Percentiles rank a stretch among this genome's conserved stretches.
Evolutionary conservation across 345 rosid species (phyloP).

Genomic region (Alliaria petiolata): DNA sequence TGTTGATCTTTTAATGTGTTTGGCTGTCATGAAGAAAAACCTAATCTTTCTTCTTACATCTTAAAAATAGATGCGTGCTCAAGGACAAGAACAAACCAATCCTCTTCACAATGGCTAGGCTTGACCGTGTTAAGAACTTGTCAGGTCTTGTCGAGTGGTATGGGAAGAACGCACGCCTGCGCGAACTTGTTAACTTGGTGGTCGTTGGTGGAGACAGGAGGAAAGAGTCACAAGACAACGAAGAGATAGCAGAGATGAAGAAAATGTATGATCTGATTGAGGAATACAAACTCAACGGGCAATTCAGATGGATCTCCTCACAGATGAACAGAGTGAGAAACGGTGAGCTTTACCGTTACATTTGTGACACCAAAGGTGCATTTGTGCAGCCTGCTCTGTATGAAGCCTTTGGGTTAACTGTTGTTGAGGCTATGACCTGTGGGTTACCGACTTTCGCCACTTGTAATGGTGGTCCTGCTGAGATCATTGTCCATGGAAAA

Average conservation of each 20-base stretch:
- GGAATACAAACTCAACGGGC: slow-evolving; percentile 65
- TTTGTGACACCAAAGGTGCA: slow-evolving; percentile 79
- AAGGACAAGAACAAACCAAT: slow-evolving; percentile 74
- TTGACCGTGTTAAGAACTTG: slow-evolving; percentile 84
- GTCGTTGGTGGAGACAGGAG: slow-evolving; percentile 96
- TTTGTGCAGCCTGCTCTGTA: slow-evolving; percentile 87
- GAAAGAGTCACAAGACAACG: slow-evolving; percentile 76
- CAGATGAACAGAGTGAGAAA: slow-evolving; percentile 89
- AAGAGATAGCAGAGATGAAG: slow-evolving; percentile 90
- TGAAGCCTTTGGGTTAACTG: slow-evolving; percentile 87
- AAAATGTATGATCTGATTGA: slow-evolving; percentile 66
- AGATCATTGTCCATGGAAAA: slow-evolving; percentile 80
- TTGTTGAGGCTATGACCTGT: slow-evolving; percentile 88
- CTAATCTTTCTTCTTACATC: not conserved
- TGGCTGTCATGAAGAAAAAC: not conserved
- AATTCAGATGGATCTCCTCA: slow-evolving; percentile 87
- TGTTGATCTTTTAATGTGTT: not conserved
- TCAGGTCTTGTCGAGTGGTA: slow-evolving; percentile 88
- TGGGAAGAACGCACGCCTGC: slow-evolving; percentile 63
- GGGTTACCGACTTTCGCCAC: slow-evolving; percentile 87
- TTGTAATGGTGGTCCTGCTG: slow-evolving; percentile 85
- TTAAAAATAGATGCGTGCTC: slow-evolving; percentile 57
- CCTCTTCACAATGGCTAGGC: slow-evolving; percentile 87
- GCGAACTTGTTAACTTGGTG: slow-evolving; percentile 68
- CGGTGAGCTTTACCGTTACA: slow-evolving; percentile 78